Evolutionary conservation across 176 grass and related monocot species (phyloP), one percentile per base, ranked within the genome.

Genomic region (Zoysia japonica): DNA sequence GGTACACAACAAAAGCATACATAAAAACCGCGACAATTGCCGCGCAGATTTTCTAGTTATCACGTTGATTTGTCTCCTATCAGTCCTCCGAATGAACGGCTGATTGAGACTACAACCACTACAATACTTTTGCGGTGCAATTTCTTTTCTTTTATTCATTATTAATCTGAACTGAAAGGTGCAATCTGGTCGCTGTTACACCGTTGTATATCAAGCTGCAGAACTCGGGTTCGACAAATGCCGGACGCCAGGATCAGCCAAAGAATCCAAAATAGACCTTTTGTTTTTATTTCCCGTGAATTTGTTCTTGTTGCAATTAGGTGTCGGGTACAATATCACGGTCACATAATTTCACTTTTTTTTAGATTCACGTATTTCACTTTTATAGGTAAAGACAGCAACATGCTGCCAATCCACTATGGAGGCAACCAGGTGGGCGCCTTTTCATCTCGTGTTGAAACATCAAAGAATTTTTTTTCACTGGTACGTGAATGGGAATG

Each of bases 381-480:
- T 28, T 76, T 11, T 56, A 57, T 81, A 61, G 71, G 78, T 76
- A 77, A 0, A 16, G 77, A 88, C 45, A 49, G 71, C 28, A 73
- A 80, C 82, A 56, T 11, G 50, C 69, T 20, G 79, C 76, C 68
- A 41, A 85, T 53, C 16, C 74, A 78, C 43, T 67, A 3, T 47
- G 56, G 14, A 28, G 61, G 19, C 19, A 54, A 54, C 42, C 61
- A 73, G 43, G 14, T 46, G 46, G 51, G 12, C 2, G 17, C 55
- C 56, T 46, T 43, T 17, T 78, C 37, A 73, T 79, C 3, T 20
- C 68, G 6, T 19, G 37, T 17, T 15, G n/a, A 43, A 49, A 52
- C 37, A 42, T 45, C 15, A 9, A 41, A 68, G 47, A 6, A 0
- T 49, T 74, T 56, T 12, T 10, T 57, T 74, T 55, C 12, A 9